phyloP scores from a whole-genome alignment of 1,284 basidiomycete genomes.

The Porodaedalea pini region DNA sequence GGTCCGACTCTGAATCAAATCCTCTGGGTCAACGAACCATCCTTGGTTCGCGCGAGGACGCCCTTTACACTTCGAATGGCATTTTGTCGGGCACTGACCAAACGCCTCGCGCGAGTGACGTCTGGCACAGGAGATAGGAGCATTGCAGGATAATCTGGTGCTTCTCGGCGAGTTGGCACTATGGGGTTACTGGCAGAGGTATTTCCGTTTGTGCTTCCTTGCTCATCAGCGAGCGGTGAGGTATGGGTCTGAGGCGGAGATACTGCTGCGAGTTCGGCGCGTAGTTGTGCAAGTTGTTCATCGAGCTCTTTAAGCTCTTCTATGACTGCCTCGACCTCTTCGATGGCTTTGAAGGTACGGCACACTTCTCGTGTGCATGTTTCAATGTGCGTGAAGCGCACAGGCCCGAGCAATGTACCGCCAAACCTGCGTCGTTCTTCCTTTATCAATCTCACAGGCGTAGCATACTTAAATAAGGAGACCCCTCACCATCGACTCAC shows the following conservation, averaged over 20 bases:
- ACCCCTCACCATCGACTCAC: slow-evolving; percentile 66
- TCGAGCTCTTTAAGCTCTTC: slow-evolving; percentile 60
- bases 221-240: not conserved
- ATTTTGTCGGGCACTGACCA: slow-evolving; percentile 45
- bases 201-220: not conserved
- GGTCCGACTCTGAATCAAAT: not conserved
- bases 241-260: too few species aligned
- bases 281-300: slow-evolving; percentile 51
- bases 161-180: not conserved
- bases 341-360: slow-evolving; percentile 56
- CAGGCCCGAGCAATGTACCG: slow-evolving; percentile 65
- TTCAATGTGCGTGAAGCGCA: slow-evolving; percentile 76
- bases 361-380: slow-evolving; percentile 72
- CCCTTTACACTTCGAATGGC: slow-evolving; percentile 32
- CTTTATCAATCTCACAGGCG: not conserved
- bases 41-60: not conserved
- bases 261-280: slow-evolving; percentile 42
- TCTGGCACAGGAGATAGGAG: slow-evolving; percentile 29
- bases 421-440: slow-evolving; percentile 56
- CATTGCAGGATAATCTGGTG: not conserved
- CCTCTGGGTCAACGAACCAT: not conserved
- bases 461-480: not conserved
- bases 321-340: slow-evolving; percentile 60
- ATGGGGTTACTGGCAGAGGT: not conserved
- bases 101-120: slow-evolving; percentile 42